These are phyloP conservation scores for Pseudogymnoascus pannorum DNA, from an alignment of 2,329 filamentous ascomycete species.

Conservation along the genomic window DNA sequence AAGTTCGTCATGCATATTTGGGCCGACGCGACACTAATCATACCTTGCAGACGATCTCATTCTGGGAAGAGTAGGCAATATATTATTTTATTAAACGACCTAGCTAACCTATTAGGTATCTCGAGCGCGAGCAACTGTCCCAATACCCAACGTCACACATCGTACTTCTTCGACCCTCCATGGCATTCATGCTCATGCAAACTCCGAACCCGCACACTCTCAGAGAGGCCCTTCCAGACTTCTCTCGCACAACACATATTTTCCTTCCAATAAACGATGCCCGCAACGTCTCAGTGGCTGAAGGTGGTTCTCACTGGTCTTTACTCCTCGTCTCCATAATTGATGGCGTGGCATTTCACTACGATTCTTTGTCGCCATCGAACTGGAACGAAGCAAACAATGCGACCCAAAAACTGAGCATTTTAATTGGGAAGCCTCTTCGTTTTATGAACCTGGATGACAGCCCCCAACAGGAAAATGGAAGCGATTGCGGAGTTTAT, in stretches of 20 bases:
- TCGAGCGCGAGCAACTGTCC: slow-evolving; percentile 80
- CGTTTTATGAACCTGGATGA: slow-evolving; percentile 78
- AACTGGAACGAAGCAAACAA: slow-evolving; percentile 69
- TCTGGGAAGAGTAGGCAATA: slow-evolving; percentile 80
- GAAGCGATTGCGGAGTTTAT: slow-evolving; percentile 90
- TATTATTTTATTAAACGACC: slow-evolving; percentile 12
- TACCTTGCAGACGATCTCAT: slow-evolving; percentile 73
- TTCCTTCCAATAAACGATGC: slow-evolving; percentile 95
- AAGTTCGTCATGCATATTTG: slow-evolving; percentile 29
- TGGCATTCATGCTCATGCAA: slow-evolving; percentile 87
- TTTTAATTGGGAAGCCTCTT: slow-evolving; percentile 58
- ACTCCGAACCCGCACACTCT: slow-evolving; percentile 50
- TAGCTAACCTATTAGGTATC: slow-evolving; percentile 46
- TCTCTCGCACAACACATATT: slow-evolving; percentile 75
- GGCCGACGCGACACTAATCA: not conserved
- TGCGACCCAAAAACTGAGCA: slow-evolving; percentile 61
- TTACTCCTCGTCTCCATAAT: slow-evolving; percentile 81
- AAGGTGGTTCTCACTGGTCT: slow-evolving; percentile 92
- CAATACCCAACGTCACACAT: slow-evolving; percentile 79
- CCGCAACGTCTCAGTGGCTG: slow-evolving; percentile 65
- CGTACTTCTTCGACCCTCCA: slow-evolving; percentile 81
- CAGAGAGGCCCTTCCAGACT: slow-evolving; percentile 69
- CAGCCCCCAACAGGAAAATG: slow-evolving; percentile 84
- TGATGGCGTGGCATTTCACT: slow-evolving; percentile 91
- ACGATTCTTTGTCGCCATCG: slow-evolving; percentile 73